Base-by-base conservation (phyloP, 169 alveolate genomes). In the Plasmodium chabaudi region DNA sequence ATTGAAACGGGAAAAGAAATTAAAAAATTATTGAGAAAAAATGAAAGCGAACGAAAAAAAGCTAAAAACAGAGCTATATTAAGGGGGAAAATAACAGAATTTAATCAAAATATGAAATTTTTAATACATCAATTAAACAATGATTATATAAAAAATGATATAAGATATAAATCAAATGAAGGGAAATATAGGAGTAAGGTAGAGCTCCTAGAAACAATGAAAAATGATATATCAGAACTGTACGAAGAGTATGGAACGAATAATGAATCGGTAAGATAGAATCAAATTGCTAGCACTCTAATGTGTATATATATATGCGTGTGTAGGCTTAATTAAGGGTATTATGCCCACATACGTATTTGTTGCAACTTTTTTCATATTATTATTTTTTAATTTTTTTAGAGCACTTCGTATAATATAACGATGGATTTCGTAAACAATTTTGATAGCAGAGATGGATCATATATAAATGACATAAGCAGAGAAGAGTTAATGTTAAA, bases 61-160 rank as follows among this genome's bases (percentile, higher is more conserved):
- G 72, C 89, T 34, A 79, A 79, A 53, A 79, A 79, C n/a, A 79
- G 82, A 71, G 89, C 89, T 39, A 79, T 79, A 1, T 55, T 79
- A 46, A 79, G 89, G 23, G 89, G 89, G 1, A 67, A 79, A 60
- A 79, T 79, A 79, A 65, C 89, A 1, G 89, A 79, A 44, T 79
- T 79, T 79, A 79, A 79, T 79, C 89, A 79, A 44, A 79, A 23
- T 39, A 21, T 79, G 12, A 79, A 60, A 67, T 79, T 79, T 42
- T 42, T 79, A 25, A 15, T 39, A n/a, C 89, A 79, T 5, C 89
- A 79, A 51, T 69, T 79, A 79, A 42, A 67, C 47, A 79, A 79
- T 79, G 84, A 79, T 55, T 79, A 79, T 27, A 79, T 79, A 79
- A 79, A 79, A 13, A 79, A 79, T 67, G 89, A 79, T 46, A 79